phyloP scores from a whole-genome alignment of 768 basidiomycete species.

The Leccinum broughii region DNA sequence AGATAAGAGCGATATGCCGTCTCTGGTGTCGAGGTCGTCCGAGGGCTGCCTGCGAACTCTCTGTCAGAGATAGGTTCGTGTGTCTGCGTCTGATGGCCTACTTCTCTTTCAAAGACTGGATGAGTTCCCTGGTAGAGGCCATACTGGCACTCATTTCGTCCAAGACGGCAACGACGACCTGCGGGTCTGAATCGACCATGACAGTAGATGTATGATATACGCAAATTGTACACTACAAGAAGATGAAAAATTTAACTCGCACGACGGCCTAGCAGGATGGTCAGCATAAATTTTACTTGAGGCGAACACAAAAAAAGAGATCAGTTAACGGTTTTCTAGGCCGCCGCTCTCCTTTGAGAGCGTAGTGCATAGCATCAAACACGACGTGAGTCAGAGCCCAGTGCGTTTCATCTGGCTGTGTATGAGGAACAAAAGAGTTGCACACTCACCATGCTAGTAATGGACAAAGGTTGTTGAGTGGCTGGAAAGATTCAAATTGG shows the following conservation, averaged over 20 bases:
- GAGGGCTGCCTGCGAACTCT: constrained; percentile 27
- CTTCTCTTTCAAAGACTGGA: constrained; percentile 59
- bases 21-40: constrained; percentile 50
- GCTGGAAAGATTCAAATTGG: too few species aligned
- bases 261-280: constrained; percentile 3
- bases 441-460: neutral
- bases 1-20: constrained; percentile 90
- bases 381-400: constrained; percentile 52
- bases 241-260: neutral
- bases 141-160: constrained; percentile 67
- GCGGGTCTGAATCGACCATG: constrained; percentile 19
- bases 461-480: too few species aligned
- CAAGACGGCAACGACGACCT: constrained; percentile 29
- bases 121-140: constrained; percentile 54
- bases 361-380: constrained; percentile 54
- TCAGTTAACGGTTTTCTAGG: constrained; percentile 70
- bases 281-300: constrained; percentile 10
- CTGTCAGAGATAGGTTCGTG: constrained; percentile 16
- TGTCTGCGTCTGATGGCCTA: constrained; percentile 31
- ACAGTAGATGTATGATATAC: constrained; percentile 2
- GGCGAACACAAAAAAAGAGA: constrained; percentile 7
- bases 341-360: constrained; percentile 48
- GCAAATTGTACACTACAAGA: constrained; percentile 3
- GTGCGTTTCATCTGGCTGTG: constrained; percentile 53
- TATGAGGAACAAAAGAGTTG: neutral